These are phyloP conservation scores for Agaricales sp. DNA, from an alignment of 1,284 basidiomycete genomes.

Conservation along the genomic window DNA sequence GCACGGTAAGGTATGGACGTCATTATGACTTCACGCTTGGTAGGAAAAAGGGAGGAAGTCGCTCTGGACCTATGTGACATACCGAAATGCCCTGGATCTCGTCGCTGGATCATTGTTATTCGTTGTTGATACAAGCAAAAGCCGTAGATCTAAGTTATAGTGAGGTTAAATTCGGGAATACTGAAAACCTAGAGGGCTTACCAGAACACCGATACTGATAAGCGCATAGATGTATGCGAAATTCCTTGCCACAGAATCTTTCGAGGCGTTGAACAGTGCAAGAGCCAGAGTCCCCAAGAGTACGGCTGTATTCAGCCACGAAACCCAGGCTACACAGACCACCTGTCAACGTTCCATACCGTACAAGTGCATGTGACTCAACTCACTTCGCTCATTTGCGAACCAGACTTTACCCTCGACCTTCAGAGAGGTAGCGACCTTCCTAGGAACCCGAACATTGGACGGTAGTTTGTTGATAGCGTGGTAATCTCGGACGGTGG, in stretches of 20 bases:
- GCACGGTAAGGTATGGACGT: too few relatives aligned
- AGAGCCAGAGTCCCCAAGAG: slow-evolving; percentile 81
- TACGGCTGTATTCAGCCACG: slow-evolving; percentile 83
- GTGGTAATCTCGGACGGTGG: slow-evolving; percentile 60
- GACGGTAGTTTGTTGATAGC: slow-evolving; percentile 52
- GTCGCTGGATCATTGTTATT: slow-evolving; percentile 82
- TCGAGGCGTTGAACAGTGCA: slow-evolving; percentile 82
- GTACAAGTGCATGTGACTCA: too few relatives aligned
- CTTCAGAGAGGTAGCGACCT: slow-evolving; percentile 81
- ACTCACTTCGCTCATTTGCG: slow-evolving; percentile 89
- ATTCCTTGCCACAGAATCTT: slow-evolving; percentile 59
- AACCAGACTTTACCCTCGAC: slow-evolving; percentile 99
- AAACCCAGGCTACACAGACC: slow-evolving; percentile 64
- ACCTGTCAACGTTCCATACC: slow-evolving; percentile 7
- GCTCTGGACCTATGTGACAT: slow-evolving; percentile 15
- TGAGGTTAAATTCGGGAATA: neutral
- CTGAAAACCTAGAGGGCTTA: slow-evolving; percentile 20
- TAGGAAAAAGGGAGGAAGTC: slow-evolving; percentile 4
- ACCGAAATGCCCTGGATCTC: slow-evolving; percentile 93
- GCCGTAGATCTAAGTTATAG: slow-evolving; percentile 60
- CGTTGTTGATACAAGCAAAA: slow-evolving; percentile 84
- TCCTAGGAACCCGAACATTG: slow-evolving; percentile 69
- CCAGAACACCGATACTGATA: slow-evolving; percentile 63
- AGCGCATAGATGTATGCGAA: slow-evolving; percentile 84
- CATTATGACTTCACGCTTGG: too few relatives aligned